Conservation (phyloP, 2,329 filamentous ascomycete genomes). For the Fusarium robinianum region DNA sequence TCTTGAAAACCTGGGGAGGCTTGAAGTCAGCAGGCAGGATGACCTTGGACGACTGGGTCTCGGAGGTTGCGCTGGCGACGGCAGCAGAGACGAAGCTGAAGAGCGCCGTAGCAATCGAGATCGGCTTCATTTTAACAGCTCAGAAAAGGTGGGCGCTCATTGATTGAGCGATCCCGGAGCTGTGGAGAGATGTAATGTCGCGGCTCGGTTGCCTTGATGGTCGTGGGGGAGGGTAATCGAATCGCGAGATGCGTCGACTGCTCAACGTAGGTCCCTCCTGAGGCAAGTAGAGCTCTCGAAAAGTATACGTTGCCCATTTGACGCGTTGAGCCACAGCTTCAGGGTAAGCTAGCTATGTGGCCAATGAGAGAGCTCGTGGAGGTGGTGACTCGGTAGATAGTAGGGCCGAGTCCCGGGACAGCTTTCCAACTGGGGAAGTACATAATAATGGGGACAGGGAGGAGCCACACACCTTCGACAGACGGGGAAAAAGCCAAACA, state of each 20-base stretch:
- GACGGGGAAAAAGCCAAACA: conserved; percentile 7
- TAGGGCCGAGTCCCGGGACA: conserved; percentile 29
- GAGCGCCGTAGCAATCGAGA: conserved; percentile 59
- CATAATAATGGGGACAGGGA: conserved; percentile 2
- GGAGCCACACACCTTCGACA: conserved; percentile 2
- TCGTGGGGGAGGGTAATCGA: conserved; percentile 5
- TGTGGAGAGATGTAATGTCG: conserved; percentile 17
- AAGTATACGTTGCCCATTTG: conserved; percentile 46
- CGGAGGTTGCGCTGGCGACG: conserved; percentile 45
- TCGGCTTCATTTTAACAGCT: conserved; percentile 47
- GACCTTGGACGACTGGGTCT: conserved; percentile 59
- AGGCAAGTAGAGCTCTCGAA: conserved; percentile 39
- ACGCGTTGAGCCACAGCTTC: conserved; percentile 36
- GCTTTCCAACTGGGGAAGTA: too few relatives aligned
- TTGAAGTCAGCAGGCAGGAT: conserved; percentile 70
- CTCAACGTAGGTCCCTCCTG: conserved; percentile 31
- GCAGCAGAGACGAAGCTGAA: conserved; percentile 59
- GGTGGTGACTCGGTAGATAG: conserved; percentile 24
- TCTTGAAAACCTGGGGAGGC: conserved; percentile 90
- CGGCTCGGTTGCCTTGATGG: conserved; percentile 18
- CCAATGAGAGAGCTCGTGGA: conserved; percentile 34
- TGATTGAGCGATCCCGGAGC: conserved; percentile 38
- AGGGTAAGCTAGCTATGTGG: conserved; percentile 29
- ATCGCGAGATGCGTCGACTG: conserved; percentile 29
- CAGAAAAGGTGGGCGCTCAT: conserved; percentile 39